Base-by-base conservation (phyloP, 202 grass and related monocot genomes). In the Musa balbisiana region DNA sequence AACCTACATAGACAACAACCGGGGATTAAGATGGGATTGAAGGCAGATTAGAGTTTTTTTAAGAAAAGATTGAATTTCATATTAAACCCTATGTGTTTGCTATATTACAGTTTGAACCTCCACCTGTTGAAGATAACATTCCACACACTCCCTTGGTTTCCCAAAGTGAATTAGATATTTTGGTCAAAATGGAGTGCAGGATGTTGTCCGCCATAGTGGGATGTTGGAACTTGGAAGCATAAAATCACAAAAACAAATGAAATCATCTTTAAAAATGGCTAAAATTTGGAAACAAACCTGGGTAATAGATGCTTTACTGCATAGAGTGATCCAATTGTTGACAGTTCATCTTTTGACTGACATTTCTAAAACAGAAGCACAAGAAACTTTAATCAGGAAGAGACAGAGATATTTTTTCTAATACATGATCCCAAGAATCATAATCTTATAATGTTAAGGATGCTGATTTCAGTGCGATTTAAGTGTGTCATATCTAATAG, bases 311-410 rank as follows among this genome's bases (percentile, higher is more conserved):
- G 93, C 81, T 91, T 97, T 80, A 91, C 91, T 43, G 85, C 84
- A 17, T 83, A 85, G 82, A 97, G 88, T 64, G 83, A 88, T 79
- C 93, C 93, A 86, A 93, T 83, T 68, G 89, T 91, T 56, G 84
- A 91, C 73, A 88, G 75, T 87, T 97, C 90, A 81, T 97, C 93
- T 83, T 97, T 97, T 89, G 90, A 87, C 67, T 83, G 92, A 80
- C 93, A 97, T 93, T 93, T 97, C 93, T 97, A 71, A 20, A 50
- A 69, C 73, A 53, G 29, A 68, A 77, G 50, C 51, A 79, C 70
- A 22, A 73, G 71, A 53, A 79, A 76, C 53, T 62, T 54, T 71
- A 68, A 51, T 83, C 73, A 80, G 50, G 60, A 59, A 52, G 3
- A 75, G 29, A 81, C 51, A 62, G 22, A 23, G 23, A 52, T 10